Conservation (phyloP, 345 rosid genomes). For the Turnera subulata region DNA sequence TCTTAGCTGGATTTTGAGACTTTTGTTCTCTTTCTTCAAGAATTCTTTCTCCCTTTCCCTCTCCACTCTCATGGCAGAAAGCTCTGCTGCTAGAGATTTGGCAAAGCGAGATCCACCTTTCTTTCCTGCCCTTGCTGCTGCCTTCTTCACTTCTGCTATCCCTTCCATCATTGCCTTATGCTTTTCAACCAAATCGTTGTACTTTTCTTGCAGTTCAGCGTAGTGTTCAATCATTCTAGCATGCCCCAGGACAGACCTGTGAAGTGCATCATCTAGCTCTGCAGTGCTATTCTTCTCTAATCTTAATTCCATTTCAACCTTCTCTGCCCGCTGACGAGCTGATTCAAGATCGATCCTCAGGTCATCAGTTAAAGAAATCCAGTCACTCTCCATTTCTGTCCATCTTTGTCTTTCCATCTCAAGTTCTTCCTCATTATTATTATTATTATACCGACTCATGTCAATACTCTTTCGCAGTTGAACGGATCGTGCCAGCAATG, state of each 20-base stretch:
- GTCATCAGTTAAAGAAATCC: slow-evolving; percentile 89
- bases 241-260: slow-evolving; percentile 83
- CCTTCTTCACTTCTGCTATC: slow-evolving; percentile 81
- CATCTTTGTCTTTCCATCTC: slow-evolving; percentile 76
- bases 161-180: slow-evolving; percentile 77
- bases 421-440: slow-evolving; percentile 46
- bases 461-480: slow-evolving; percentile 55
- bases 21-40: slow-evolving; percentile 71
- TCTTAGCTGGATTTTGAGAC: slow-evolving; percentile 72
- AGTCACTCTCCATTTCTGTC: slow-evolving; percentile 97
- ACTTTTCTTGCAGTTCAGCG: slow-evolving; percentile 80
- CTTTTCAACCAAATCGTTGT: slow-evolving; percentile 64
- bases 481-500: slow-evolving; percentile 61
- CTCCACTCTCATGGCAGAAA: slow-evolving; percentile 71
- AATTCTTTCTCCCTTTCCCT: slow-evolving; percentile 73
- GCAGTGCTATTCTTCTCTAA: slow-evolving; percentile 60
- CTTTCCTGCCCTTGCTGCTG: slow-evolving; percentile 78
- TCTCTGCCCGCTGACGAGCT: slow-evolving; percentile 68
- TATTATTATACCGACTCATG: slow-evolving; percentile 12
- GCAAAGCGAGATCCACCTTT: slow-evolving; percentile 85
- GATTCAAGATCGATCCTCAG: slow-evolving; percentile 80
- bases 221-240: slow-evolving; percentile 96
- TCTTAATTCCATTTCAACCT: slow-evolving; percentile 59
- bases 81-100: slow-evolving; percentile 66
- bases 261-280: slow-evolving; percentile 87